Evolutionary conservation across 2,329 filamentous ascomycete species (phyloP).

Genomic region (Lanzia echinophila): DNA sequence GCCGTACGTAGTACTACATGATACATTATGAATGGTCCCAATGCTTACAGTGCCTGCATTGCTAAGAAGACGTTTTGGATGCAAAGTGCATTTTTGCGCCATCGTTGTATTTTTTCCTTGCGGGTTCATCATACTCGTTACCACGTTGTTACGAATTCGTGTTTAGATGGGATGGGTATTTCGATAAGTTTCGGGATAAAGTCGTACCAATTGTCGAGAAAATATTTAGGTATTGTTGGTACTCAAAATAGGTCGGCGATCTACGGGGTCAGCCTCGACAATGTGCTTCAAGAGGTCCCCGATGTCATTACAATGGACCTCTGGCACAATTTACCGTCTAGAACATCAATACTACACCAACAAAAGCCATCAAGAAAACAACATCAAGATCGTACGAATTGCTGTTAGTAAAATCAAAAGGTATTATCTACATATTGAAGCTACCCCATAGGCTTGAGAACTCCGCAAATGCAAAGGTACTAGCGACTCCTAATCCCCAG

Average conservation of each 20-base stretch:
- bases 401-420: too few relatives aligned
- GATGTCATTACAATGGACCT: slow-evolving; percentile 1
- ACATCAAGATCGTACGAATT: background rate
- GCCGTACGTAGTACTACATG: background rate
- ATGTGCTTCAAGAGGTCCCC: slow-evolving; percentile 3
- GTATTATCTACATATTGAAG: too few relatives aligned
- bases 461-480: background rate
- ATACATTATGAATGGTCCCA: background rate
- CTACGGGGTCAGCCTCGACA: slow-evolving; percentile 1
- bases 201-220: slow-evolving; percentile 3
- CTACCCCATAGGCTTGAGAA: too few relatives aligned
- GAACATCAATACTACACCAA: background rate
- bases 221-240: background rate
- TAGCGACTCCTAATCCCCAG: background rate
- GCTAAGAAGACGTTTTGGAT: background rate
- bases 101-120: background rate
- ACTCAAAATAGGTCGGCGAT: slow-evolving; percentile 5
- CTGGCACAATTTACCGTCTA: background rate
- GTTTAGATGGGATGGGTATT: background rate
- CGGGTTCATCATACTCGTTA: background rate
- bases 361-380: background rate
- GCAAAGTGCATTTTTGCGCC: background rate
- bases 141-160: background rate
- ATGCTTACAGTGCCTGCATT: background rate
- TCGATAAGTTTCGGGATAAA: background rate